Base-by-base conservation (phyloP, 2,329 filamentous ascomycete genomes). In the Trichophyton rubrum region DNA sequence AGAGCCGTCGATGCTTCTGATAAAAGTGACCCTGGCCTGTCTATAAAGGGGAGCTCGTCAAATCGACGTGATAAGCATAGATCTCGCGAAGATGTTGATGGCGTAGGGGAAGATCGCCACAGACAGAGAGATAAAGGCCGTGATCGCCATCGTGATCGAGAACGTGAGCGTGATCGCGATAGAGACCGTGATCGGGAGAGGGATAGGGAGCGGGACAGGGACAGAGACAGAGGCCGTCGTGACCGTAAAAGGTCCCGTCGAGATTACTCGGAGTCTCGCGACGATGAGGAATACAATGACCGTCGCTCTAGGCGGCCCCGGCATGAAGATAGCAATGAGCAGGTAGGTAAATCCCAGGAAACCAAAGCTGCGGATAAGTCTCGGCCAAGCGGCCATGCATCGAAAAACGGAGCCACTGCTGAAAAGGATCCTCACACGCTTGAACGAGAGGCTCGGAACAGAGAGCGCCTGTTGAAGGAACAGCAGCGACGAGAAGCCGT, bases 351-450 rank as follows among this genome's bases (percentile, higher is more conserved):
- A 62, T 57, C 7, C 24, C n/a, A 47, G n/a, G 38, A 41, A 17
- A 20, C 47, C 15, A 49, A 49, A 24, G 3, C 56, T n/a, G 59
- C 53, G 15, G 43, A 47, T 20, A 17, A 47, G 20, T 13, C 43
- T 47, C n/a, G 43, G 24, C 22, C 43, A 47, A 57, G 59, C 3
- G 40, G 55, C 20, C 33, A 38, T 38, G 51, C 62, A 1, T 57
- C 47, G 6, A 61, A 58, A 17, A 56, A 65, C 5, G 66, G 64
- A 20, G 57, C 63, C 3, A 68, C 68, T 24, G 66, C 68, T 1
- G 71, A 75, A 38, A 76, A 90, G 85, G 83, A 91, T 81, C 67
- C 83, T 78, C 68, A 89, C 69, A 89, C 87, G 45, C 80, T 87
- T 59, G 88, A 92, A 70, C 90, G 89, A 66, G 86, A 86, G 62